Percentiles rank a stretch among this genome's conserved stretches.
phyloP scores from a whole-genome alignment of 2,329 filamentous ascomycete species.

The Aspergillus texensis region DNA sequence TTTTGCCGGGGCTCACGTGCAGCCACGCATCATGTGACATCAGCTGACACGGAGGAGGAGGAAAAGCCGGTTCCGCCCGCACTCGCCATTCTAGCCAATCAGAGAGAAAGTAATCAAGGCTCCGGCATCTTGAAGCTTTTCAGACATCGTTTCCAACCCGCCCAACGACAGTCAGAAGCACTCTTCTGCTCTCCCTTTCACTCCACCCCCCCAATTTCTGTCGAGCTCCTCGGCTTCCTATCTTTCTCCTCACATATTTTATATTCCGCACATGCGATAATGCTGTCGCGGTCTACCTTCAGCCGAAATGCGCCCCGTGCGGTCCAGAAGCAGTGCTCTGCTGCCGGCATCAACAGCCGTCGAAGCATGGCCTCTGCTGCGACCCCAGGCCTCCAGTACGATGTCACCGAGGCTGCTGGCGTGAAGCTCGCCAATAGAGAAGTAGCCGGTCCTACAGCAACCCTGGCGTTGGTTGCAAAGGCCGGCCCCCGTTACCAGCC shows the following conservation, averaged over 20 bases:
- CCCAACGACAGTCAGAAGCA: slow-evolving; percentile 33
- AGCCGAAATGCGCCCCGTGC: slow-evolving; percentile 66
- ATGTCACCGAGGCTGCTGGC: slow-evolving; percentile 81
- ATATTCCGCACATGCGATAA: slow-evolving; percentile 60
- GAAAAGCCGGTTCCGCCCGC: slow-evolving; percentile 42
- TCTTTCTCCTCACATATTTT: slow-evolving; percentile 46
- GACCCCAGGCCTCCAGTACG: slow-evolving; percentile 80
- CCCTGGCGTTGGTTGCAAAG: slow-evolving; percentile 88
- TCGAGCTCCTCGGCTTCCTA: slow-evolving; percentile 41
- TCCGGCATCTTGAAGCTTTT: slow-evolving; percentile 48
- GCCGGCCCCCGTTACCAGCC: slow-evolving; percentile 92
- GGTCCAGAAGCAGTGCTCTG: slow-evolving; percentile 62
- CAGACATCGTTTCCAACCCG: slow-evolving; percentile 35
- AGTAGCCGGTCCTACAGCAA: slow-evolving; percentile 82
- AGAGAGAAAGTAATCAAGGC: slow-evolving; percentile 40
- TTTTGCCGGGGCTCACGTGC: slow-evolving; percentile 21
- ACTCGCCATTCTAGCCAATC: slow-evolving; percentile 44
- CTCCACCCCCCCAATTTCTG: slow-evolving; percentile 36
- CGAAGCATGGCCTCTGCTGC: slow-evolving; percentile 67
- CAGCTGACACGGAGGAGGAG: slow-evolving; percentile 27
- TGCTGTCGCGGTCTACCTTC: slow-evolving; percentile 70
- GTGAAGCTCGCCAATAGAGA: slow-evolving; percentile 94
- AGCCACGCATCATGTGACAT: slow-evolving; percentile 23
- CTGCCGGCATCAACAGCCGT: slow-evolving; percentile 53
- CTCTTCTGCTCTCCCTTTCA: slow-evolving; percentile 29